Base-by-base conservation (phyloP, 2,329 filamentous ascomycete species). In the Xylaria sp. region DNA sequence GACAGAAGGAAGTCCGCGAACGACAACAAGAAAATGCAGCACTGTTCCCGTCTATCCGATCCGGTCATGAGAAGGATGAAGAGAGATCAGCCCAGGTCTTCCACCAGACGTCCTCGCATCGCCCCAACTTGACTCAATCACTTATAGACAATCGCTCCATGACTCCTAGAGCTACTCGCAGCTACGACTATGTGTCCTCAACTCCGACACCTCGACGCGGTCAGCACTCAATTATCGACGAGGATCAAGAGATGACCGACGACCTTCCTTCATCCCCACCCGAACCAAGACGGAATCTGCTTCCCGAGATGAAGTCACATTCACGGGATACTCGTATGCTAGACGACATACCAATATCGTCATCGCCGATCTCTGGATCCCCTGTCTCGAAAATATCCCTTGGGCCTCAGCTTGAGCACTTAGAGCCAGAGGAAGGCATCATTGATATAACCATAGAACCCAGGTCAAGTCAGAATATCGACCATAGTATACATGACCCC, bases 1-100 rank as follows among this genome's bases (percentile, higher is more conserved):
- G 89, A 52, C 94, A 97, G 78, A 91, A 86, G 75, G 93, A 97
- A 75, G 89, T 95, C 51, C 88, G 90, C 55, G 89, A 93, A 74
- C 86, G 91, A 59, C 93, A 97, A 77, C 86, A 86, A 55, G 89
- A 91, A 71, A 87, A 86, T 28, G 86, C 88, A 5, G 85, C 85
- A 0, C 83, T 95, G 70, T 95, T 94, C 73, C 85, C 91, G 0
- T 88, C 91, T 23, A 84, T 94, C 31, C 84, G 85, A 36, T 90
- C 90, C 1, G 90, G 86, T 70, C 69, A 73, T 23, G 76, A 76
- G 33, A 74, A 73, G 25, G 74, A 71, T 10, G 71, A 66, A 2
- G 64, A 66, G 7, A 64, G 68, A 20, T 69, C 75, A 5, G 36
- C 23, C 10, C 39, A 39, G 8, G 15, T 13, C 20, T 67, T 63